Evolutionary conservation across 305 asterid species (phyloP), one percentile per base, ranked within the genome.

Genomic region (Fraxinus platypoda): DNA sequence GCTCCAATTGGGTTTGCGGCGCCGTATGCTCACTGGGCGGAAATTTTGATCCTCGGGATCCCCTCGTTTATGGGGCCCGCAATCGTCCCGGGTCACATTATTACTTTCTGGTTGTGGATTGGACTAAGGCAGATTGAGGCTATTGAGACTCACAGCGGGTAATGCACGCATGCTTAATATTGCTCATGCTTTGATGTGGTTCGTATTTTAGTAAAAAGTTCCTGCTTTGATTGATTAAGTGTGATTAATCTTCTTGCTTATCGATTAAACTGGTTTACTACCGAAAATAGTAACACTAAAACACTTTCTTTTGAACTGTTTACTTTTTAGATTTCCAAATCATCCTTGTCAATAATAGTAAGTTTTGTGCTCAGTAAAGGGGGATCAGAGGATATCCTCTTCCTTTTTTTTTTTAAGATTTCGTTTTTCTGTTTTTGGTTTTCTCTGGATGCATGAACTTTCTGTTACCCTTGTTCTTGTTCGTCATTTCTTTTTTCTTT

Each of bases 141-240:
- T 54, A 96, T 96, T 84, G 99, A 96, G 87, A 94, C 98, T 88
- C 99, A 96, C 91, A 90, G 97, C 88, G 99, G 99, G 99, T 96
- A 93, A 89, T 88, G 91, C 92, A 86, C 89, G 88, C 97, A 86
- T 92, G 95, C 92, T 87, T 86, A 57, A 81, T 2, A 30, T 70
- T 80, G 72, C 80, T 80, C 88, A 77, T 85, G 87, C 84, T 85
- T 87, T 87, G 81, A 87, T 83, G 88, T 90, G 89, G 79, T 87
- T 84, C 83, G 33, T 15, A 70, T 72, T 83, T 82, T 79, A 46
- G 31, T 64, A 70, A 74, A 15, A 75, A 76, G 34, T 77, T 82
- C 81, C 83, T 68, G 80, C 78, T 84, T 84, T 86, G 85, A 85
- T 88, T 89, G 88, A 85, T 87, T 83, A 81, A 81, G 81, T 84